phyloP scores from a whole-genome alignment of 352 stramenopile genomes.

The Phytophthora megakarya region DNA sequence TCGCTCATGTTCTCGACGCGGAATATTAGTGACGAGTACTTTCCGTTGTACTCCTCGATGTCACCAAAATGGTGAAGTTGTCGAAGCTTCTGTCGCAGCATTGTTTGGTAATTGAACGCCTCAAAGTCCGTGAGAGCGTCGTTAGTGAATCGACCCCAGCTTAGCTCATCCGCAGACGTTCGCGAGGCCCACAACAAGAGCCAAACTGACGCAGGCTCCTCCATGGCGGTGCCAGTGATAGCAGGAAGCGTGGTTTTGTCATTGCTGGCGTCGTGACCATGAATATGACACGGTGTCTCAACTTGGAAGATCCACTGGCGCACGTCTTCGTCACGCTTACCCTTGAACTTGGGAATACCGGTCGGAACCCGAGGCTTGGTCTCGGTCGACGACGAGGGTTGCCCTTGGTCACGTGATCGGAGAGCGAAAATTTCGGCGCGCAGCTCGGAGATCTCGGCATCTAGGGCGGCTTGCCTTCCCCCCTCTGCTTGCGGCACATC shows the following conservation, averaged over 20 bases:
- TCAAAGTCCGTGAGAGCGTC: too few species aligned
- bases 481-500: not conserved
- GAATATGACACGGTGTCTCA: conserved; percentile 18
- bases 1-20: too few species aligned
- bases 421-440: not conserved
- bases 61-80: too few species aligned
- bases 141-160: too few species aligned
- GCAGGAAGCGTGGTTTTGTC: conserved; percentile 2
- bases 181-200: too few species aligned
- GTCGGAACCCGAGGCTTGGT: not conserved
- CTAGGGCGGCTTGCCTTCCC: not conserved
- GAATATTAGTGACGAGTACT: too few species aligned
- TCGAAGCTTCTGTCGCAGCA: too few species aligned
- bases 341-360: not conserved
- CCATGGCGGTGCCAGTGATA: conserved; percentile 13
- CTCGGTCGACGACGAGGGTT: not conserved
- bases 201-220: conserved; percentile 18
- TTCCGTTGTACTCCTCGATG: too few species aligned
- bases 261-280: conserved; percentile 1
- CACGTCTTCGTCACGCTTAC: not conserved
- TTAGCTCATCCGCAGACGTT: too few species aligned
- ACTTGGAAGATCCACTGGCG: conserved; percentile 21
- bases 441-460: too few species aligned
- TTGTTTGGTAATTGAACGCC: too few species aligned
- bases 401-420: not conserved